Conservation (phyloP, 192 early-diverging fungal genomes). For the Gonapodya prolifera region DNA sequence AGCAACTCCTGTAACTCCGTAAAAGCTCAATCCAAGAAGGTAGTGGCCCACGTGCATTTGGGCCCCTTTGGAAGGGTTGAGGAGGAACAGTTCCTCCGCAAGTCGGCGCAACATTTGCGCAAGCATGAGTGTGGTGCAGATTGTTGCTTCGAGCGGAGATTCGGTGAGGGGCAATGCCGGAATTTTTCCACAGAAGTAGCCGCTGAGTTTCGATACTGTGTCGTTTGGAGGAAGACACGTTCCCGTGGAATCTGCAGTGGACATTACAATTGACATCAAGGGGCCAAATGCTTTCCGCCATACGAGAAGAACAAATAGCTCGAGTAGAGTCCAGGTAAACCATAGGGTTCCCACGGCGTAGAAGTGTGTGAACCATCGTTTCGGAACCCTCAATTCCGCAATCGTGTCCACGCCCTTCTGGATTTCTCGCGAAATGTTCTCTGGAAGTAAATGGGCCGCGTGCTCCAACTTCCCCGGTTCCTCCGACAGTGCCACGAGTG, state of each 20-base stretch:
- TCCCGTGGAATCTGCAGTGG: not conserved
- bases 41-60: constrained; percentile 12
- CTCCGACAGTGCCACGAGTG: not conserved
- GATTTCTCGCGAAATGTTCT: not conserved
- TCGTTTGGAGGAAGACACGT: not conserved
- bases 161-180: not conserved
- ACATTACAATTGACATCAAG: not conserved
- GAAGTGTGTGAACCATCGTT: constrained; percentile 11
- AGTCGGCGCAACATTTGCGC: constrained; percentile 7
- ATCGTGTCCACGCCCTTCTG: not conserved
- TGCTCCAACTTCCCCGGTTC: not conserved
- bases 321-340: not conserved
- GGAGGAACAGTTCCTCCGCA: not conserved
- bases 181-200: not conserved
- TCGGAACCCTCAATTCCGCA: constrained; percentile 5
- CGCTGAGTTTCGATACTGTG: not conserved
- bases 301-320: not conserved
- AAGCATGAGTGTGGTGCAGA: constrained; percentile 5
- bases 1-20: constrained; percentile 5
- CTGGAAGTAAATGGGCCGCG: not conserved
- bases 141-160: not conserved
- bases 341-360: constrained; percentile 4
- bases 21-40: constrained; percentile 8
- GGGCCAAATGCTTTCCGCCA: not conserved
- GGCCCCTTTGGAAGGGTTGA: constrained; percentile 7